These are phyloP conservation scores for Euphrasia arctica DNA, from an alignment of 305 asterid species.

Conservation along the genomic window DNA sequence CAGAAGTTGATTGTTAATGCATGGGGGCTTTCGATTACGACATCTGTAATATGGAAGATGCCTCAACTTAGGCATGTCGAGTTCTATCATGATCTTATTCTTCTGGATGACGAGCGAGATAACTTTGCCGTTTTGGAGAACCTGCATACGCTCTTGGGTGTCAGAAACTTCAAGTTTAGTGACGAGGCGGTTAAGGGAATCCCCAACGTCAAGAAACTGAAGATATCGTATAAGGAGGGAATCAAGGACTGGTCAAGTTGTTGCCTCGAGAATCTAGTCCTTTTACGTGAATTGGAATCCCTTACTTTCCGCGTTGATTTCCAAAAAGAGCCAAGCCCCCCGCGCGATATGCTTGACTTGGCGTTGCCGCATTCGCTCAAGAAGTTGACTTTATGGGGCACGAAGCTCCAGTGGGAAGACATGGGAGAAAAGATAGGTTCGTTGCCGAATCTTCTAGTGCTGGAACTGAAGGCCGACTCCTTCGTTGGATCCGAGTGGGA, in stretches of 20 bases:
- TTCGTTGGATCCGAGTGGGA: conserved; percentile 10
- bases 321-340: background rate
- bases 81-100: background rate
- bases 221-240: background rate
- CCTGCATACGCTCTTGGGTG: background rate
- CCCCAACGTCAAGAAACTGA: conserved; percentile 20
- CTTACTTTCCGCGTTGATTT: background rate
- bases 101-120: background rate
- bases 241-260: background rate
- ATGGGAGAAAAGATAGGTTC: conserved; percentile 8
- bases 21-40: background rate
- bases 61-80: conserved; percentile 21
- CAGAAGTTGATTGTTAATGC: background rate
- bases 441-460: conserved; percentile 21
- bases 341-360: background rate
- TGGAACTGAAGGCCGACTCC: background rate
- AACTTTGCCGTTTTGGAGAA: conserved; percentile 1
- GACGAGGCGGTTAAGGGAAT: conserved; percentile 24
- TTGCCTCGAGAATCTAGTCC: conserved; percentile 13
- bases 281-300: conserved; percentile 14
- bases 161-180: background rate
- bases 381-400: background rate
- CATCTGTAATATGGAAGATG: conserved; percentile 23
- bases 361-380: conserved; percentile 25
- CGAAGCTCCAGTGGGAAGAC: background rate